Percentiles rank a stretch among this genome's conserved stretches.
phyloP scores from a whole-genome alignment of 306 rosid genomes.

The Rosa persica region DNA sequence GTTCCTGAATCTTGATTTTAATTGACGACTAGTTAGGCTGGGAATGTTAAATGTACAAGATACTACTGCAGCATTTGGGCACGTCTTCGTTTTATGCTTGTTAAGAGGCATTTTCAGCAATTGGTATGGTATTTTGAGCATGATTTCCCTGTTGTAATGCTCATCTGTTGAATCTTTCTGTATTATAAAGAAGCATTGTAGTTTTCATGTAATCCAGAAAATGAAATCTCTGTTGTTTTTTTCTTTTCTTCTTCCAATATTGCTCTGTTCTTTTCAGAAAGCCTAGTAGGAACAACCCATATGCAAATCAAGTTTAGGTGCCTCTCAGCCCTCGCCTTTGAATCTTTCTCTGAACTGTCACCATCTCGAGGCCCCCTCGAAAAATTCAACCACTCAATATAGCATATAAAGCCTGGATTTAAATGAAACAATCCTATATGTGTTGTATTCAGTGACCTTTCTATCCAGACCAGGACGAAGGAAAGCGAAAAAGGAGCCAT shows the following conservation, averaged over 20 bases:
- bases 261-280: constrained; percentile 1
- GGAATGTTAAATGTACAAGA: constrained; percentile 13
- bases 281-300: not conserved
- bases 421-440: not conserved
- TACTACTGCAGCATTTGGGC: constrained; percentile 10
- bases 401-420: not conserved
- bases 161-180: constrained; percentile 20
- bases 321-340: not conserved
- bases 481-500: not conserved
- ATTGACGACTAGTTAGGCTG: constrained; percentile 7
- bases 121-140: constrained; percentile 15
- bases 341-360: not conserved
- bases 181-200: constrained; percentile 26
- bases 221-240: not conserved
- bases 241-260: not conserved
- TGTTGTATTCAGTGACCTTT: not conserved
- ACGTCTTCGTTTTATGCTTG: not conserved
- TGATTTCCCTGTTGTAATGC: constrained; percentile 10
- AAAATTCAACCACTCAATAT: not conserved
- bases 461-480: not conserved
- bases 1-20: constrained; percentile 21
- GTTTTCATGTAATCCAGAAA: constrained; percentile 24
- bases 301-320: not conserved
- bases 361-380: not conserved
- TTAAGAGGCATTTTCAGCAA: not conserved